Evolutionary conservation across 225 moss, liverwort and hornwort species (phyloP).

Genomic region (Marchantia paleacea): DNA sequence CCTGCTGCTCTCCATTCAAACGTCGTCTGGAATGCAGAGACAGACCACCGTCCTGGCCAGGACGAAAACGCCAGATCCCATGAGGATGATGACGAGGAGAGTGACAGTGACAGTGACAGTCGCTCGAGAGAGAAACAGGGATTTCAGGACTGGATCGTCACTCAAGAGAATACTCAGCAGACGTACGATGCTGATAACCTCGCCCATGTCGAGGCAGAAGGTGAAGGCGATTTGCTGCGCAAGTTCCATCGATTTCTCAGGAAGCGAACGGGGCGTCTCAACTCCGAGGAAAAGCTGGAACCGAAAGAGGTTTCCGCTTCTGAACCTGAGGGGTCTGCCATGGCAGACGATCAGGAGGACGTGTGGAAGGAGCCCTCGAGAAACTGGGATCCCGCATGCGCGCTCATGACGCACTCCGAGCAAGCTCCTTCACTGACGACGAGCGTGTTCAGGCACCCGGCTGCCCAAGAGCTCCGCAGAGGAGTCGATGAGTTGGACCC

Average conservation of each 20-base stretch:
- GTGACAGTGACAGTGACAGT: slow-evolving; percentile 27
- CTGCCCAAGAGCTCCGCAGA: not conserved
- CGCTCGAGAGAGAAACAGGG: slow-evolving; percentile 24
- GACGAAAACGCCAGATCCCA: not conserved
- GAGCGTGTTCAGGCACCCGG: not conserved
- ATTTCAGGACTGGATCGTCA: slow-evolving; percentile 18
- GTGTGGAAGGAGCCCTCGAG: slow-evolving; percentile 8
- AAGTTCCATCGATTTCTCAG: slow-evolving; percentile 69
- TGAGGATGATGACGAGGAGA: not conserved
- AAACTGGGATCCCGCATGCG: slow-evolving; percentile 7
- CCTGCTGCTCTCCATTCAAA: too few species aligned
- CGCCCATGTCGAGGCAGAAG: slow-evolving; percentile 24
- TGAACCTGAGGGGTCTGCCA: not conserved
- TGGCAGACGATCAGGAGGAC: not conserved
- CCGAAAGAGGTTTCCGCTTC: not conserved
- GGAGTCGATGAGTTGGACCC: not conserved
- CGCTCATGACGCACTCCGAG: not conserved
- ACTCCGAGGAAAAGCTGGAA: slow-evolving; percentile 5
- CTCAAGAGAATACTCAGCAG: slow-evolving; percentile 7
- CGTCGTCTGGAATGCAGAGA: not conserved
- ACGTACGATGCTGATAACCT: not conserved
- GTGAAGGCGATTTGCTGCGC: slow-evolving; percentile 61
- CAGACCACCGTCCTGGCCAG: not conserved
- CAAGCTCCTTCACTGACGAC: not conserved
- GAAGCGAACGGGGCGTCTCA: slow-evolving; percentile 57